Evolutionary conservation across 352 stramenopile species (phyloP).

Genomic region (Pythium rhizo-oryzae): DNA sequence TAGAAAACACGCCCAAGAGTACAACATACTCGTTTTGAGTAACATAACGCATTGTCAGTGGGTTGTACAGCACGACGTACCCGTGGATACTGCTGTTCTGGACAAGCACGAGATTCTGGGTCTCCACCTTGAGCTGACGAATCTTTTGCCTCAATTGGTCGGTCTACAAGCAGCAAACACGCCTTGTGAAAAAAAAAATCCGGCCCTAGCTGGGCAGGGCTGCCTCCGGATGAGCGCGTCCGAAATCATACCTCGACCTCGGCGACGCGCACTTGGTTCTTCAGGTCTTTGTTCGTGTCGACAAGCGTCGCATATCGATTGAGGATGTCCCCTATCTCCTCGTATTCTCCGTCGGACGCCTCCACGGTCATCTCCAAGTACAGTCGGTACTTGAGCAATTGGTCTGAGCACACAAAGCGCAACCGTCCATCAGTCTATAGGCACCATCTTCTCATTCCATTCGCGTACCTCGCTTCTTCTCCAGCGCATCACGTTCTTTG

Average conservation of each 20-base stretch:
- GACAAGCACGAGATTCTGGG: conserved; percentile 82
- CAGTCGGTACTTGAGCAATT: conserved; percentile 82
- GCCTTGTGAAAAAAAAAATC: no score
- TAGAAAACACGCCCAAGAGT: background rate
- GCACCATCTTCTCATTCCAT: background rate
- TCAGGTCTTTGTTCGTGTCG: conserved; percentile 89
- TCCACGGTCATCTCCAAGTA: conserved; percentile 87
- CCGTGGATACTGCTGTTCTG: conserved; percentile 87
- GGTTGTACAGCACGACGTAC: no score
- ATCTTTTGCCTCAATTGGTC: conserved; percentile 79
- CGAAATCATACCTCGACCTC: conserved; percentile 52
- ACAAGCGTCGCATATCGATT: conserved; percentile 86
- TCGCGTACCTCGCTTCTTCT: conserved; percentile 61
- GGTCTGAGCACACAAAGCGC: conserved; percentile 30
- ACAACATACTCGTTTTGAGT: background rate
- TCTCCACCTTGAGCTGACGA: conserved; percentile 77
- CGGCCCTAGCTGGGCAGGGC: no score
- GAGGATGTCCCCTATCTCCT: conserved; percentile 85
- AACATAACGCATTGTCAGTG: no score
- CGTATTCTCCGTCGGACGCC: conserved; percentile 80
- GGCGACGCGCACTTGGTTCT: conserved; percentile 59
- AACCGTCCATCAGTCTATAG: background rate
- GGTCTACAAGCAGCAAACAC: conserved; percentile 33
- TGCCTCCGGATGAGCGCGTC: no score
- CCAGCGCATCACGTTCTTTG: conserved; percentile 61